Evolutionary conservation across 768 basidiomycete species (phyloP).

Genomic region (Tulasnella calospora): DNA sequence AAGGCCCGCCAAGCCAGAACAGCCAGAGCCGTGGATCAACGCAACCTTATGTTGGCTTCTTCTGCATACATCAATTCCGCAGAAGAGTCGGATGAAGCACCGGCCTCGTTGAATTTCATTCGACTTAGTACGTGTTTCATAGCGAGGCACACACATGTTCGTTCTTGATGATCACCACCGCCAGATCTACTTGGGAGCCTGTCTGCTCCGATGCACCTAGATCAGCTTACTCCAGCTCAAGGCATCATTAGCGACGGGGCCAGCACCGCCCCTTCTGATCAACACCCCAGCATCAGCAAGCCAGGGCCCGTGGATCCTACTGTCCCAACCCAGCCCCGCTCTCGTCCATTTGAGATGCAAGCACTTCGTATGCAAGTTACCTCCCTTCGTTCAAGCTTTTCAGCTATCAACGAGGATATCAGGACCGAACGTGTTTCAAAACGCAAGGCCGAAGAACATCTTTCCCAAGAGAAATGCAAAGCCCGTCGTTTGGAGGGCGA

Average conservation of each 20-base stretch:
- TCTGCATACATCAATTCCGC: not conserved
- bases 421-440: constrained; percentile 1
- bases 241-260: not conserved
- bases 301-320: not conserved
- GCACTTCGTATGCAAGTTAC: constrained; percentile 10
- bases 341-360: constrained; percentile 4
- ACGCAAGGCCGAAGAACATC: constrained; percentile 15
- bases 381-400: not conserved
- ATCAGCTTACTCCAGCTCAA: not conserved
- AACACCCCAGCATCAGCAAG: not conserved
- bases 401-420: not conserved
- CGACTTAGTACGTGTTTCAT: constrained; percentile 7
- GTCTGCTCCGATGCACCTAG: not conserved
- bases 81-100: not conserved
- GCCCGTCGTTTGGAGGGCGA: constrained; percentile 9
- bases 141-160: not conserved
- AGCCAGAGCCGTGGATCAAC: not conserved
- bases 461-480: constrained; percentile 12
- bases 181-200: not conserved
- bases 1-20: not conserved
- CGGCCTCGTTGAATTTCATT: constrained; percentile 6
- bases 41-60: not conserved
- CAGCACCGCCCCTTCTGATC: not conserved
- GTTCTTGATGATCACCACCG: not conserved
- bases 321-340: not conserved